phyloP scores from a whole-genome alignment of 2,329 filamentous ascomycete genomes.

The Ceratocystis cacaofunesta region DNA sequence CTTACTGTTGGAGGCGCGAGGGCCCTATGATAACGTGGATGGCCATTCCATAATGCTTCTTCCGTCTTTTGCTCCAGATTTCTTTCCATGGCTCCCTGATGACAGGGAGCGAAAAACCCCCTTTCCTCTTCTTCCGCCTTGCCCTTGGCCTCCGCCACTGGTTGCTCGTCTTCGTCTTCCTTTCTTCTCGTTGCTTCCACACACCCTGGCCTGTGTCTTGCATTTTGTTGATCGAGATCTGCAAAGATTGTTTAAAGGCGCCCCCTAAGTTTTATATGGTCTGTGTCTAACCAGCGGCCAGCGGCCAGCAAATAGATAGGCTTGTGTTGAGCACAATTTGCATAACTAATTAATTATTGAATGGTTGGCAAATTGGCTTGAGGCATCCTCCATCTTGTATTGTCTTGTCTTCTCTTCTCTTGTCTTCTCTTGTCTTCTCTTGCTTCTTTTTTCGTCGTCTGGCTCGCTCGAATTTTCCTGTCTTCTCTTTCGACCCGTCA shows the following conservation, averaged over 20 bases:
- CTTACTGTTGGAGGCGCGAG: not conserved
- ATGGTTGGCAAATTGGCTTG: not conserved
- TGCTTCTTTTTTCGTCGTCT: not conserved
- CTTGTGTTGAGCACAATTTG: not conserved
- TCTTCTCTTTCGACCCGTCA: not conserved
- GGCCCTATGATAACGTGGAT: not conserved
- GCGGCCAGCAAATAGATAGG: not conserved
- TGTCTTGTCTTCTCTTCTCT: not conserved
- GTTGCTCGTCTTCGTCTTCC: not conserved
- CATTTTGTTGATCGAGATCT: constrained; percentile 1
- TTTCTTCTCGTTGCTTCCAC: not conserved
- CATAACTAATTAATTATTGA: too few relatives aligned
- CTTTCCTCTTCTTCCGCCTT: not conserved
- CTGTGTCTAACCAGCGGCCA: not conserved
- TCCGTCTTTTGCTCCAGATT: not conserved
- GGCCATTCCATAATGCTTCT: not conserved
- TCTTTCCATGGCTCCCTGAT: too few relatives aligned
- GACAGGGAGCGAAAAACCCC: not conserved
- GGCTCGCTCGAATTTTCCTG: not conserved
- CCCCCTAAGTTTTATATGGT: not conserved
- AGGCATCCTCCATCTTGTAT: not conserved
- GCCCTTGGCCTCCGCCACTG: not conserved
- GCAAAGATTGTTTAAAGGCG: not conserved
- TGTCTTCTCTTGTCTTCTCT: not conserved
- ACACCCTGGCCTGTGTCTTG: not conserved